A percentile compares a stretch with the other conserved stretches of the same genome.
These are phyloP conservation scores for Ogataea nitratoaversa DNA, from an alignment of 805 yeast genomes.

Conservation along the genomic window DNA sequence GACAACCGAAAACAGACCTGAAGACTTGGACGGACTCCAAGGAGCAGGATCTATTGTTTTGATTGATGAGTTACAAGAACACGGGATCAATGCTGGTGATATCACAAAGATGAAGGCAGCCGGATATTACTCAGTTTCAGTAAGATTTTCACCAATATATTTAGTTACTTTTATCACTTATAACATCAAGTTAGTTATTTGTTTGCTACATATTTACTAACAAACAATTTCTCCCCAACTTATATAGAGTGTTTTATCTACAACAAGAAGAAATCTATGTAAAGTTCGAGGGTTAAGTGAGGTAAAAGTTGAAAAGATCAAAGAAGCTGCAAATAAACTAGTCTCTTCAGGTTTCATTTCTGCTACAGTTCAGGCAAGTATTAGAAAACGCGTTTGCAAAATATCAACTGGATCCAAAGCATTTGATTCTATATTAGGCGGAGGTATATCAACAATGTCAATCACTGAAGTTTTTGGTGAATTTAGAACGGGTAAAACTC, in stretches of 20 bases:
- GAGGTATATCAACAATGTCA: conserved; percentile 73
- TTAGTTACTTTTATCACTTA: conserved; percentile 8
- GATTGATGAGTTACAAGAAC: conserved; percentile 53
- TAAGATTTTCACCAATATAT: conserved; percentile 42
- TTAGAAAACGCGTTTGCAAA: conserved; percentile 58
- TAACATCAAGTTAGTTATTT: background rate
- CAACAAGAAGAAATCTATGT: conserved; percentile 60
- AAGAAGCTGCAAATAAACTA: conserved; percentile 66
- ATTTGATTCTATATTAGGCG: conserved; percentile 65
- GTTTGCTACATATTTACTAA: background rate
- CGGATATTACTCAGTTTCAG: conserved; percentile 66
- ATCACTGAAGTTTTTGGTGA: conserved; percentile 80
- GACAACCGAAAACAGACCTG: conserved; percentile 2
- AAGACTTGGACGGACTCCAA: conserved; percentile 16
- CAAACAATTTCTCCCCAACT: background rate
- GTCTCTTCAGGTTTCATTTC: conserved; percentile 68
- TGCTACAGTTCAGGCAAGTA: conserved; percentile 63
- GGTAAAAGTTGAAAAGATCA: conserved; percentile 72
- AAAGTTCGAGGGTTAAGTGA: conserved; percentile 71
- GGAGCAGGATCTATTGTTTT: conserved; percentile 30
- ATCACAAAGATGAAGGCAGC: conserved; percentile 61
- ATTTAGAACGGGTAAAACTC: conserved; percentile 80
- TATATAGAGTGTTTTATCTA: conserved; percentile 45
- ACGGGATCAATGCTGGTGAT: conserved; percentile 71
- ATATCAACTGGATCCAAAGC: conserved; percentile 71